These are phyloP conservation scores for Cadophora malorum DNA, from an alignment of 2,329 filamentous ascomycete species.

Conservation along the genomic window DNA sequence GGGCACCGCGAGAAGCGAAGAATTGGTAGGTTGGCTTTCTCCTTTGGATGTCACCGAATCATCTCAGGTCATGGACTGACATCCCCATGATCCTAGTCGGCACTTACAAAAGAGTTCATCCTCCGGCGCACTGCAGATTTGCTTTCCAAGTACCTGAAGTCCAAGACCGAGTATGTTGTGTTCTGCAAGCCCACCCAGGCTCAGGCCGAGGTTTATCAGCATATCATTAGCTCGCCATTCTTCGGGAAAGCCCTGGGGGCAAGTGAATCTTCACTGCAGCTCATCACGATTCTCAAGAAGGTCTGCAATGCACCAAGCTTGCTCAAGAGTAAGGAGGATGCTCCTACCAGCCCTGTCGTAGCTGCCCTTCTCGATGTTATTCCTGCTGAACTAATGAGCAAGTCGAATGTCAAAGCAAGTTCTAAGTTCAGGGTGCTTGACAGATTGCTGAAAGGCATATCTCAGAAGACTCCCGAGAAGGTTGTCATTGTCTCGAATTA, in stretches of 20 bases:
- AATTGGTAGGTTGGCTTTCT: slow-evolving; percentile 63
- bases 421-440: slow-evolving; percentile 73
- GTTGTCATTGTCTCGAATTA: slow-evolving; percentile 80
- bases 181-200: slow-evolving; percentile 91
- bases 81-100: slow-evolving; percentile 49
- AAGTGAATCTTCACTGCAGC: slow-evolving; percentile 66
- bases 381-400: slow-evolving; percentile 58
- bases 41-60: not conserved
- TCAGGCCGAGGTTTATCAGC: slow-evolving; percentile 85
- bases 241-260: slow-evolving; percentile 68
- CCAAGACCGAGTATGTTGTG: slow-evolving; percentile 94
- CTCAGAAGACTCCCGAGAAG: slow-evolving; percentile 68
- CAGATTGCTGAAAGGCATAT: slow-evolving; percentile 66
- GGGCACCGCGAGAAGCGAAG: slow-evolving; percentile 74
- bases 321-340: slow-evolving; percentile 55
- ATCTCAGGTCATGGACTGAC: not conserved
- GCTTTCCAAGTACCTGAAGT: slow-evolving; percentile 84
- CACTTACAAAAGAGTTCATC: slow-evolving; percentile 91
- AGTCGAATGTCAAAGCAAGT: slow-evolving; percentile 62
- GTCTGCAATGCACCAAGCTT: slow-evolving; percentile 74
- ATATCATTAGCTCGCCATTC: slow-evolving; percentile 67
- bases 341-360: slow-evolving; percentile 44
- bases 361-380: slow-evolving; percentile 58
- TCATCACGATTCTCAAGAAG: slow-evolving; percentile 77
- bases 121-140: slow-evolving; percentile 89